Conservation (phyloP, 495 filamentous ascomycete species). For the Penicillium waksmanii region DNA sequence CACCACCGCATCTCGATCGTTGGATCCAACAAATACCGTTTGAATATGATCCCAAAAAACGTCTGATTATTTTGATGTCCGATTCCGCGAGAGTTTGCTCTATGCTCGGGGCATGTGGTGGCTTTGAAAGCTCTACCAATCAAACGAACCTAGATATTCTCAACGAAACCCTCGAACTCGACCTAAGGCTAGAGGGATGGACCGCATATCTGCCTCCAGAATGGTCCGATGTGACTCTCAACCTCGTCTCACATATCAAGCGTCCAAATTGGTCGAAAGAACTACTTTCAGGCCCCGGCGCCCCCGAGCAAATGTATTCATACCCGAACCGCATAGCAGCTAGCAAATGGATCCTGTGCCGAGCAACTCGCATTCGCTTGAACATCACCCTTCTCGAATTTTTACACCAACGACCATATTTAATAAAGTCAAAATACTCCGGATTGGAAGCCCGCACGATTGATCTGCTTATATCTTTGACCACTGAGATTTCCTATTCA, state of each 20-base stretch:
- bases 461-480: not conserved
- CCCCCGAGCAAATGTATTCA: conserved; percentile 8
- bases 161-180: not conserved
- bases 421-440: not conserved
- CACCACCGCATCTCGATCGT: conserved; percentile 3
- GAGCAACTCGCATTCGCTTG: conserved; percentile 13
- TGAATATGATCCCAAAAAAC: conserved; percentile 6
- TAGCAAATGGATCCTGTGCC: conserved; percentile 19
- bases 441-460: conserved; percentile 2
- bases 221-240: not conserved
- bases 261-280: conserved; percentile 10
- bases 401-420: not conserved
- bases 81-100: conserved; percentile 1
- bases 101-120: not conserved
- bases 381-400: conserved; percentile 8
- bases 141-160: conserved; percentile 1
- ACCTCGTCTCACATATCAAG: not conserved
- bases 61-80: conserved; percentile 2
- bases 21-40: conserved; percentile 18
- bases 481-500: conserved; percentile 14
- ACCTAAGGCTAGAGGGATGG: conserved; percentile 5
- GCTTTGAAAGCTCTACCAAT: not conserved
- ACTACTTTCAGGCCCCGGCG: conserved; percentile 10
- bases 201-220: not conserved
- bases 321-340: conserved; percentile 12